Percentiles rank a stretch among this genome's conserved stretches.
Conservation (phyloP, 345 rosid species). For the Murraya koenigii region DNA sequence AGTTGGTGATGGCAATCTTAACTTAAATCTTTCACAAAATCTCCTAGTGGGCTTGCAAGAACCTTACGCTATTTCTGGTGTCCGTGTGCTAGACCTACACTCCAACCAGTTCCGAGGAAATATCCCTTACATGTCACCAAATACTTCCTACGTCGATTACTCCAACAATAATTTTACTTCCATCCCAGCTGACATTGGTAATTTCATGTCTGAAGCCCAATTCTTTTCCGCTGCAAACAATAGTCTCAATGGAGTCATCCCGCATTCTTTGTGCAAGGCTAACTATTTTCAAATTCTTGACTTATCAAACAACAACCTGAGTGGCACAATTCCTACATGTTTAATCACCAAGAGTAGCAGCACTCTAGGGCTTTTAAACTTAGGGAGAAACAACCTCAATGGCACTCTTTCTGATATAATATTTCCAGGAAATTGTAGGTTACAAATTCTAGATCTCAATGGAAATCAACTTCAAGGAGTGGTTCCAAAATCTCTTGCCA, state of each 20-base stretch:
- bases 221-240: slow-evolving; percentile 40
- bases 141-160: slow-evolving; percentile 25
- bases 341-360: no score
- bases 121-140: slow-evolving; percentile 11
- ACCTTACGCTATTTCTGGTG: not conserved
- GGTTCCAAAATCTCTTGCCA: slow-evolving; percentile 3
- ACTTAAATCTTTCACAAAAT: slow-evolving; percentile 15
- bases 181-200: not conserved
- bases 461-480: slow-evolving; percentile 29
- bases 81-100: slow-evolving; percentile 23
- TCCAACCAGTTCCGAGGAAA: not conserved
- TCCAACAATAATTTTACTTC: slow-evolving; percentile 28
- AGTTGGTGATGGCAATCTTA: not conserved
- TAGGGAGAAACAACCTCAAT: slow-evolving; percentile 23
- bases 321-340: slow-evolving; percentile 13
- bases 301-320: slow-evolving; percentile 5
- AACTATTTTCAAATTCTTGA: slow-evolving; percentile 16
- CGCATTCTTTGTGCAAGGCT: slow-evolving; percentile 30
- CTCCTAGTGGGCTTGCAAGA: slow-evolving; percentile 5
- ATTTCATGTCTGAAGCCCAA: not conserved
- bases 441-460: slow-evolving; percentile 31
- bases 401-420: slow-evolving; percentile 15
- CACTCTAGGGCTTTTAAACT: slow-evolving; percentile 25
- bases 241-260: slow-evolving; percentile 31
- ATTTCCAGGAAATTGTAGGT: slow-evolving; percentile 7